Evolutionary conservation across 2,329 filamentous ascomycete species (phyloP).

Genomic region (Lachnellula cervina): DNA sequence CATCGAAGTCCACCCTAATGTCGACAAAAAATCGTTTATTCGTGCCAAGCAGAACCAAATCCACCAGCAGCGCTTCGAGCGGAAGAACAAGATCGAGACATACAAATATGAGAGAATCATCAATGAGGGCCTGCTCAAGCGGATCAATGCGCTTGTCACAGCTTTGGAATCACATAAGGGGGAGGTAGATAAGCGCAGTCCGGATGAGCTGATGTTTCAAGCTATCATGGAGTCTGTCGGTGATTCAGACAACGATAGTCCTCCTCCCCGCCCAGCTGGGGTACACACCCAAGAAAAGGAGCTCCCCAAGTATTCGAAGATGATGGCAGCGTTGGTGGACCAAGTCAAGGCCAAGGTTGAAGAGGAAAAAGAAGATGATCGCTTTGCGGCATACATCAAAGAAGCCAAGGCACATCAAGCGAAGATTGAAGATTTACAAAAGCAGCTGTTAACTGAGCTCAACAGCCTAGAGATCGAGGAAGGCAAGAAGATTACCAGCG

Average conservation of each 20-base stretch:
- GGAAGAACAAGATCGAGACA: slow-evolving; percentile 83
- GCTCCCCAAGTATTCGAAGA: slow-evolving; percentile 85
- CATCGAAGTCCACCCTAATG: slow-evolving; percentile 96
- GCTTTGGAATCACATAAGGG: slow-evolving; percentile 69
- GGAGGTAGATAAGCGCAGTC: slow-evolving; percentile 58
- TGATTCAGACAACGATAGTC: slow-evolving; percentile 67
- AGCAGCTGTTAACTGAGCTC: slow-evolving; percentile 68
- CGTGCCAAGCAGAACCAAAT: slow-evolving; percentile 97
- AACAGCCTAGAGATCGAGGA: slow-evolving; percentile 81
- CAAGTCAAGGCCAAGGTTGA: slow-evolving; percentile 76
- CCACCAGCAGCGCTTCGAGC: slow-evolving; percentile 80
- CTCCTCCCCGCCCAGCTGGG: slow-evolving; percentile 69
- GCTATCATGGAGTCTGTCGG: slow-evolving; percentile 78
- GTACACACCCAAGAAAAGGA: slow-evolving; percentile 68
- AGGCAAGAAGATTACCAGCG: slow-evolving; percentile 86
- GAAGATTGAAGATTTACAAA: slow-evolving; percentile 75
- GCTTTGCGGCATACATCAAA: slow-evolving; percentile 70
- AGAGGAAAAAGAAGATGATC: slow-evolving; percentile 63
- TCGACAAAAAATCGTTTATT: slow-evolving; percentile 98
- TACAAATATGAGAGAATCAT: slow-evolving; percentile 88
- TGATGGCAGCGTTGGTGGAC: slow-evolving; percentile 96
- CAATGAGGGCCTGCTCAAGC: slow-evolving; percentile 83
- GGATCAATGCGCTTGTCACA: slow-evolving; percentile 73
- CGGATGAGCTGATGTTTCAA: slow-evolving; percentile 82
- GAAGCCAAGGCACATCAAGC: slow-evolving; percentile 72